phyloP scores from a whole-genome alignment of 768 basidiomycete species.

The Boletus reticuloceps region DNA sequence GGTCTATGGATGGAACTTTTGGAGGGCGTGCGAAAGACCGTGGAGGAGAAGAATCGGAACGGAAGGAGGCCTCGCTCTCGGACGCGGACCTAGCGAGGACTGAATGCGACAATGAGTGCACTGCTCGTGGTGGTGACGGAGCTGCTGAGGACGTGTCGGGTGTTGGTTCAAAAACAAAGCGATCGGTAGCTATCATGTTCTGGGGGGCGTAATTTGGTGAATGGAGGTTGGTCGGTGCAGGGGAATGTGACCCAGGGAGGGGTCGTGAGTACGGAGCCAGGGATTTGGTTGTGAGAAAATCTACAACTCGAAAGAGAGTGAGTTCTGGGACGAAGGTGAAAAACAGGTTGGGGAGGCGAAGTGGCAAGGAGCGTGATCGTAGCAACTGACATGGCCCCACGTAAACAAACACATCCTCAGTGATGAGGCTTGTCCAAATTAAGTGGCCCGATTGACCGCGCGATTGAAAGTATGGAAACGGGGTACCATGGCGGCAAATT shows the following conservation, averaged over 20 bases:
- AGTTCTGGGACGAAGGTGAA: conserved; percentile 13
- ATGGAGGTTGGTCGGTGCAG: conserved; percentile 34
- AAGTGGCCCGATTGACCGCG: conserved; percentile 3
- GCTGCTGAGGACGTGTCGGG: conserved; percentile 19
- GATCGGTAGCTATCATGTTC: conserved; percentile 22
- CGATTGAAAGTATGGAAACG: conserved; percentile 15
- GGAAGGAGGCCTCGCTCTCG: conserved; percentile 39
- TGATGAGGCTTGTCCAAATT: conserved; percentile 10
- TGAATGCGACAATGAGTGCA: conserved; percentile 30
- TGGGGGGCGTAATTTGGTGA: conserved; percentile 20
- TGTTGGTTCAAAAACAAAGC: conserved; percentile 4
- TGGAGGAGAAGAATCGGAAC: conserved; percentile 34
- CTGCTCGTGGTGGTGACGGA: conserved; percentile 22
- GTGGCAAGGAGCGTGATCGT: conserved; percentile 7
- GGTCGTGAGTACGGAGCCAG: conserved; percentile 33
- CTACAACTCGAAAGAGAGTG: conserved; percentile 23
- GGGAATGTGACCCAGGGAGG: conserved; percentile 36
- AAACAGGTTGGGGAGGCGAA: conserved; percentile 10
- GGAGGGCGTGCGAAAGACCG: conserved; percentile 42
- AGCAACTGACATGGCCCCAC: conserved; percentile 21
- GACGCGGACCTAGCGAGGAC: conserved; percentile 39
- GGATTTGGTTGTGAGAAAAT: conserved; percentile 29
- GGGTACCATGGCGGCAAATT: conserved; percentile 8
- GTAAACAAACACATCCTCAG: conserved; percentile 19
- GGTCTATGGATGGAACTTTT: conserved; percentile 51